These are phyloP conservation scores for Xerocomellus intermedius DNA, from an alignment of 768 basidiomycete species.

Conservation along the genomic window DNA sequence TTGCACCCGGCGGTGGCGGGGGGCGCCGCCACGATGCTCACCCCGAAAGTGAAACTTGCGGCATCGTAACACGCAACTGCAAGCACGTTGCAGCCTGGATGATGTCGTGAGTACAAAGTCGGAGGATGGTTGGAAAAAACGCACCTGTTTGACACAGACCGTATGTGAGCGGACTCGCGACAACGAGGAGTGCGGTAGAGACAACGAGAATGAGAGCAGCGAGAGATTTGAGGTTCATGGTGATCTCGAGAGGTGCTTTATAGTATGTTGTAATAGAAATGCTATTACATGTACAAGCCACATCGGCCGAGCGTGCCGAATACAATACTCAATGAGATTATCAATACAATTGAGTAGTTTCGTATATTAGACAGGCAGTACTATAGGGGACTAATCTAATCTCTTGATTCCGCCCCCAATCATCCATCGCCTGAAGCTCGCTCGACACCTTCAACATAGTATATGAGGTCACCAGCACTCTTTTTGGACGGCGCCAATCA, in stretches of 20 bases:
- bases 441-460: too few species aligned
- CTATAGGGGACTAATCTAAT: too few species aligned
- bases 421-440: too few species aligned
- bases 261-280: too few species aligned
- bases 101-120: not conserved
- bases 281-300: too few species aligned
- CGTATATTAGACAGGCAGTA: too few species aligned
- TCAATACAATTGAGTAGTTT: too few species aligned
- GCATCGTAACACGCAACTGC: slow-evolving; percentile 22
- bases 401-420: too few species aligned
- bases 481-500: slow-evolving; percentile 1
- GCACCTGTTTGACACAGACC: slow-evolving; percentile 26
- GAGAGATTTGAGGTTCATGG: slow-evolving; percentile 28
- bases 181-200: slow-evolving; percentile 5
- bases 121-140: not conserved
- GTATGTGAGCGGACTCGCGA: slow-evolving; percentile 22
- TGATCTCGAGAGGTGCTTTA: not conserved
- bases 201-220: slow-evolving; percentile 18
- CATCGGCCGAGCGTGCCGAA: too few species aligned
- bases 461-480: not conserved
- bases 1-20: slow-evolving; percentile 26
- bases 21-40: slow-evolving; percentile 18
- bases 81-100: slow-evolving; percentile 26
- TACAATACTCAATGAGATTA: too few species aligned
- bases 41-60: slow-evolving; percentile 26